Percentiles rank a stretch among this genome's conserved stretches.
Conservation (phyloP, 116 monocot species). For the Papilionanthe hybrid region DNA sequence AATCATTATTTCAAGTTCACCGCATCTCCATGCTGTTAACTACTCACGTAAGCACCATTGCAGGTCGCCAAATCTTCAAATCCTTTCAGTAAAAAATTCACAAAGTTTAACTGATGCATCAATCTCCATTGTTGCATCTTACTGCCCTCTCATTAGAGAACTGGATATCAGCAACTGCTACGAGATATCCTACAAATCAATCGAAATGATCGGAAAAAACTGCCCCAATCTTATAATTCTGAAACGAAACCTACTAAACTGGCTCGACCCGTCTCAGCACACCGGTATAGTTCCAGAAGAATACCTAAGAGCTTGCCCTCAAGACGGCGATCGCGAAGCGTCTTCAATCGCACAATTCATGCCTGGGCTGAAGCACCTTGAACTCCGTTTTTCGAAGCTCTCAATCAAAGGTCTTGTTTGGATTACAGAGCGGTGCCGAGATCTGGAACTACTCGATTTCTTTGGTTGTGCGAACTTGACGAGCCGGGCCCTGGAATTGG, state of each 20-base stretch:
- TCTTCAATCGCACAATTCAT: slow-evolving; percentile 53
- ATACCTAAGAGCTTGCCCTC: slow-evolving; percentile 66
- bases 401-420: slow-evolving; percentile 33
- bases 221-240: slow-evolving; percentile 59
- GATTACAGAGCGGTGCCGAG: slow-evolving; percentile 52
- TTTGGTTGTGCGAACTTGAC: slow-evolving; percentile 81
- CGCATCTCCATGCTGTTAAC: background rate
- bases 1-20: too few species aligned
- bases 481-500: slow-evolving; percentile 70
- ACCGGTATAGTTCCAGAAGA: slow-evolving; percentile 64
- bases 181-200: slow-evolving; percentile 69
- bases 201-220: slow-evolving; percentile 58
- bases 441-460: slow-evolving; percentile 63
- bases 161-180: slow-evolving; percentile 84
- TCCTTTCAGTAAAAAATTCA: slow-evolving; percentile 67
- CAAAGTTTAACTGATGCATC: slow-evolving; percentile 57
- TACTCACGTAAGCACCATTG: background rate
- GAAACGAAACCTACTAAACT: slow-evolving; percentile 77
- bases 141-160: slow-evolving; percentile 56
- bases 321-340: slow-evolving; percentile 85
- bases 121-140: slow-evolving; percentile 45
- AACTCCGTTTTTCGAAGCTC: slow-evolving; percentile 77
- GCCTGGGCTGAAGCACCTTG: slow-evolving; percentile 71
- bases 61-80: slow-evolving; percentile 60
- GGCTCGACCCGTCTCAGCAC: slow-evolving; percentile 96